phyloP scores from a whole-genome alignment of 805 yeast genomes.

The Nakazawaea pomicola region DNA sequence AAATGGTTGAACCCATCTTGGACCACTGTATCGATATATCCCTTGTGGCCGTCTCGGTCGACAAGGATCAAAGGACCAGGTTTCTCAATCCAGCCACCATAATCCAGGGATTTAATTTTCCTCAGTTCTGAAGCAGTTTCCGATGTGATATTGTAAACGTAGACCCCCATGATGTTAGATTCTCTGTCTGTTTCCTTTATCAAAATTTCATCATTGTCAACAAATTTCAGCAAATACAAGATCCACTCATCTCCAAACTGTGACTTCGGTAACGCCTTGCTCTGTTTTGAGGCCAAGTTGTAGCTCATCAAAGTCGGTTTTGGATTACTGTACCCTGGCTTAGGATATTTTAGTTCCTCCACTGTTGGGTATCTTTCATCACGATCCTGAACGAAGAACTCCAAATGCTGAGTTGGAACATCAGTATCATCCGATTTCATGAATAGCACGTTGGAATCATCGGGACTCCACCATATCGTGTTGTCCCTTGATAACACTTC shows the following conservation, averaged over 20 bases:
- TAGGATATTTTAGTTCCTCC: conserved; percentile 57
- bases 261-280: conserved; percentile 23
- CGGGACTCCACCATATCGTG: conserved; percentile 72
- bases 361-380: conserved; percentile 40
- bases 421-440: conserved; percentile 54
- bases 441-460: conserved; percentile 50
- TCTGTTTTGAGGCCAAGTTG: conserved; percentile 24
- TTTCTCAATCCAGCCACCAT: conserved; percentile 59
- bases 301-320: conserved; percentile 40
- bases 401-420: conserved; percentile 49
- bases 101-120: conserved; percentile 37
- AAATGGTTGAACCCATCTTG: conserved; percentile 57
- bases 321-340: conserved; percentile 67
- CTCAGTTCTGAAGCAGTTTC: conserved; percentile 26
- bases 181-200: conserved; percentile 61
- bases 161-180: conserved; percentile 50
- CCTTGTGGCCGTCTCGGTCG: conserved; percentile 30
- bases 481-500: conserved; percentile 58
- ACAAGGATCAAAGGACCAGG: conserved; percentile 28
- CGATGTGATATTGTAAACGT: conserved; percentile 36
- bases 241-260: conserved; percentile 41
- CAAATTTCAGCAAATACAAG: conserved; percentile 61
- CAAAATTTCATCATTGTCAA: conserved; percentile 41
- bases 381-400: conserved; percentile 39
- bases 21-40: conserved; percentile 61